These are phyloP conservation scores for Chernovozyma aurita DNA, from an alignment of 1,139 yeast species.

Conservation along the genomic window DNA sequence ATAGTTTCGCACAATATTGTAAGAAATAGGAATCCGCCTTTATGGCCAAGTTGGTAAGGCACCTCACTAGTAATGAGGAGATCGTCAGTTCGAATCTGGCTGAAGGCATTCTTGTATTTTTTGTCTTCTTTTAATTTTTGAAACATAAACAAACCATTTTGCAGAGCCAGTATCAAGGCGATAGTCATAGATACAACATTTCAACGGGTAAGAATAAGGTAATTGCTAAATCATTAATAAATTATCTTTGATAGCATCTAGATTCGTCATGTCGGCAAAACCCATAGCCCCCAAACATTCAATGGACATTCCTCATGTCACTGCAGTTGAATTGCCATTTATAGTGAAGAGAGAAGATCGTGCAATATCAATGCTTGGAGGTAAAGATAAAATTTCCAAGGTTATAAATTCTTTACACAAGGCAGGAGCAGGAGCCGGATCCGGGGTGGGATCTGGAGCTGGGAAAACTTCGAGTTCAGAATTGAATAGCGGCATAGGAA, in stretches of 20 bases:
- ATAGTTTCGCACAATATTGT: too few species aligned
- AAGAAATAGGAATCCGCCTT: constrained; percentile 6
- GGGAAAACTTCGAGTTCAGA: not conserved
- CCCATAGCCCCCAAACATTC: constrained; percentile 47
- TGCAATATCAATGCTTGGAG: constrained; percentile 80
- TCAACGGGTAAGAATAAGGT: too few species aligned
- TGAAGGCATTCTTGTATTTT: constrained; percentile 51
- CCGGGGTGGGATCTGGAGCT: not conserved
- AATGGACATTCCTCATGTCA: constrained; percentile 69
- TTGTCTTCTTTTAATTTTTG: constrained; percentile 1
- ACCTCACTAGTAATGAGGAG: constrained; percentile 90
- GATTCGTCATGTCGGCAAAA: constrained; percentile 1
- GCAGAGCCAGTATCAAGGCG: too few species aligned
- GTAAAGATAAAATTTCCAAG: constrained; percentile 43
- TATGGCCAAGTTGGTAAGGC: constrained; percentile 43
- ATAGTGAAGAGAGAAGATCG: constrained; percentile 56
- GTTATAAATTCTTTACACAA: constrained; percentile 28
- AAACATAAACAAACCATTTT: not conserved
- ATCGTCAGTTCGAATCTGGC: constrained; percentile 86
- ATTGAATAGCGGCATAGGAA: not conserved
- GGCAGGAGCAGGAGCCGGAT: constrained; percentile 2
- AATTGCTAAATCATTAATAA: too few species aligned
- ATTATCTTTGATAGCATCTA: too few species aligned
- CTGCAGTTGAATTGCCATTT: constrained; percentile 79
- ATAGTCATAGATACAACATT: not conserved